Evolutionary conservation across 495 filamentous ascomycete genomes (phyloP), one percentile per base, ranked within the genome.

Genomic region (Pyronema domesticum): DNA sequence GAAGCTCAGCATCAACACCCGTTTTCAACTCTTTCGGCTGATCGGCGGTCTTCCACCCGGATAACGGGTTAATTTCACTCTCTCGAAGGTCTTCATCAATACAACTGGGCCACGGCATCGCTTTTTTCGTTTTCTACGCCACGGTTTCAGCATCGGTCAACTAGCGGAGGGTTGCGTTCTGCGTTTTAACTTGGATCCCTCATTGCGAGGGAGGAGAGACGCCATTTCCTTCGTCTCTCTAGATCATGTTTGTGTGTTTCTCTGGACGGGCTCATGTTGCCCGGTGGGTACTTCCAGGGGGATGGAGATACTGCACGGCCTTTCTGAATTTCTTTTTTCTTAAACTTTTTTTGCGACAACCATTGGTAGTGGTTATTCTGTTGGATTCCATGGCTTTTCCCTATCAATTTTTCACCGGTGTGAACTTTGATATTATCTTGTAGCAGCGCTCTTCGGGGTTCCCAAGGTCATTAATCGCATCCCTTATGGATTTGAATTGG

Each of bases 361-460:
- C 35, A 40, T 42, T 18, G 50, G 35, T 53, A 39, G 50, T 14
- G 19, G 50, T 17, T 53, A 9, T 17, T 53, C 50, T 13, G 10
- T 39, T 34, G 14, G 14, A 53, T 53, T 53, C 35, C n/a, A 3
- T 17, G 39, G 23, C 52, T 35, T 45, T 30, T 30, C 23, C 52
- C 42, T 45, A 14, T 54, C 39, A 54, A 46, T 46, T 54, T 33
- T 17, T 36, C 37, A 36, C 18, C 18, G 39, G 52, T 46, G 23
- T 53, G 50, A 53, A 18, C 36, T 54, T 54, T 54, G 36, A 8
- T 19, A 46, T 46, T 51, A 51, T 13, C 3, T 51, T 51, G 52
- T 45, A 54, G 52, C 52, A 54, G 52, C 52, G 52, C 52, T 54
- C 52, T 36, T 30, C 10, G 52, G 52, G 52, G 52, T 54, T 54